Evolutionary conservation across 2,329 filamentous ascomycete species (phyloP), one percentile per base, ranked within the genome.

Genomic region (Dothidotthia symphoricarpi): DNA sequence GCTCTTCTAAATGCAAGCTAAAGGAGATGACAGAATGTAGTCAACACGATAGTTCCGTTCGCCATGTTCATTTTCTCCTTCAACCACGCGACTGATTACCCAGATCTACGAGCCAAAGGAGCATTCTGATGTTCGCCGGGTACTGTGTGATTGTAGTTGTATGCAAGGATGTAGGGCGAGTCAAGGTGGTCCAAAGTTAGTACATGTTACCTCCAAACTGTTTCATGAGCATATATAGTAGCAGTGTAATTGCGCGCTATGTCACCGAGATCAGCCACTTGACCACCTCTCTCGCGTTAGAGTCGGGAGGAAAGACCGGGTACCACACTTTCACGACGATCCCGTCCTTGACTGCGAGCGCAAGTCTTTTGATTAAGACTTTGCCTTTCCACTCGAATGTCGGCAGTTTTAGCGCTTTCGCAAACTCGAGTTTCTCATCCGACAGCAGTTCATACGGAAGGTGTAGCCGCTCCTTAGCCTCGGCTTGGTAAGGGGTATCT

Each of bases 301-400:
- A 49, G 45, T 69, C 60, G 12, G 69, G 66, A 33, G 69, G 45
- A 64, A 47, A 71, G 6, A 71, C 67, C n/a, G 66, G 68, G 59
- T 71, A 73, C 57, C 63, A 71, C 13, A 69, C 61, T 45, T 66
- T 67, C 29, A 64, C 44, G 24, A 73, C 59, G 47, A 53, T 65
- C 5, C 68, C 69, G 45, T 69, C 59, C 37, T 67, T 49, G 16
- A 71, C 45, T 8, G 64, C 66, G 40, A 72, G 45, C 31, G 60
- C 64, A 36, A 72, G 46, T 24, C 69, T 52, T 49, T 67, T 69
- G 28, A 66, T 59, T 30, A 72, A 40, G 31, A 41, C 60, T 36
- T 48, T 54, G 4, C 61, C 62, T 35, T 69, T 42, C 59, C 62
- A 72, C 11, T 69, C 63, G 36, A 73, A 68, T 3, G 61, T 66